Base-by-base conservation (phyloP, 805 yeast genomes). In the Teunomyces cretensis region DNA sequence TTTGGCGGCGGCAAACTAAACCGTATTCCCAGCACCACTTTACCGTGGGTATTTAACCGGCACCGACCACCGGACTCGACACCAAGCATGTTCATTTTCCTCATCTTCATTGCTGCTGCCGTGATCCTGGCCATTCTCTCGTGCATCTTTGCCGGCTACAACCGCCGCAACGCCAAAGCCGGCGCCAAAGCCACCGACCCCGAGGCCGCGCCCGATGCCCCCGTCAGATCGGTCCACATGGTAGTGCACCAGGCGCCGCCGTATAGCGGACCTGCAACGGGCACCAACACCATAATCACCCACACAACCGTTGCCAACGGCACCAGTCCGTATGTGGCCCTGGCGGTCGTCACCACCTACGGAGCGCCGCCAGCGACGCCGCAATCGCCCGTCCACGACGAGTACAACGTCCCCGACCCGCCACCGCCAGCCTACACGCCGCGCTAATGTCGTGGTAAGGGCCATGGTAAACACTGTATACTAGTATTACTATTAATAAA, bases 401-500 rank as follows among this genome's bases (percentile, higher is more conserved):
- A 13, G 17, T 17, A 35, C 22, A 24, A n/a, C 2, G n/a, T 35
- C 1, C 38, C 28, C 9, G 28, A 35, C 12, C 38, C 15, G n/a
- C 38, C 38, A 4, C 38, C 38, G 16, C 38, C 38, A 5, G 38
- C 38, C 12, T 35, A 35, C 28, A 35, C 38, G 22, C 27, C n/a
- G 12, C 38, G 17, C 28, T 35, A 35, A 33, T 11, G 26, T 6
- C 26, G 6, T 6, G 8, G 8, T 8, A 22, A 6, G 8, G 26
- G 26, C 6, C 22, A 19, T 19, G 22, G 3, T 19, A 19, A 6
- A 19, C 22, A 33, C n/a, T 33, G 36, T 33, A 33, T 33, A n/a
- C n/a, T n/a, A n/a, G n/a, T n/a, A n/a, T n/a, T n/a, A n/a, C n/a
- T n/a, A 33, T 16, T 33, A 13, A 33, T 19, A 19, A 19, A 19